phyloP scores from a whole-genome alignment of 495 filamentous ascomycete genomes.

The Tuber melanosporum region DNA sequence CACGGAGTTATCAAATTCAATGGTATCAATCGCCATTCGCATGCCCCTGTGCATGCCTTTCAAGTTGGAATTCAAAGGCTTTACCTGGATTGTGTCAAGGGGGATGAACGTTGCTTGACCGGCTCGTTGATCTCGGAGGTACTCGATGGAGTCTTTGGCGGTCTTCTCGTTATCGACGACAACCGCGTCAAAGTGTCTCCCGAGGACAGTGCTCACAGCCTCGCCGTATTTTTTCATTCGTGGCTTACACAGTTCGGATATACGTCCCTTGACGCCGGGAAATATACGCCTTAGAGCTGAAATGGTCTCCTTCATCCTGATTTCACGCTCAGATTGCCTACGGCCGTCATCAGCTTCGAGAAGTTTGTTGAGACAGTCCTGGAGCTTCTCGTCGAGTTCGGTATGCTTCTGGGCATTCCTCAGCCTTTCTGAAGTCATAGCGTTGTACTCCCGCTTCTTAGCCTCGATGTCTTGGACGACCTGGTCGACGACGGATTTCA shows the following conservation, averaged over 20 bases:
- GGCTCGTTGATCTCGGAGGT: slow-evolving; percentile 79
- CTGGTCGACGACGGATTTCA: slow-evolving; percentile 57
- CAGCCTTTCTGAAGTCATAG: slow-evolving; percentile 74
- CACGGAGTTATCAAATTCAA: slow-evolving; percentile 80
- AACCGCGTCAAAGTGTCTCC: slow-evolving; percentile 86
- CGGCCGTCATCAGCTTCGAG: slow-evolving; percentile 74
- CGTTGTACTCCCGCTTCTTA: slow-evolving; percentile 87
- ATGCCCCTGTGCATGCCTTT: slow-evolving; percentile 80
- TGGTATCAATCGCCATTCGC: slow-evolving; percentile 90
- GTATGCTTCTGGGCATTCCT: slow-evolving; percentile 70
- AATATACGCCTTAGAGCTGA: slow-evolving; percentile 82
- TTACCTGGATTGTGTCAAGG: slow-evolving; percentile 93
- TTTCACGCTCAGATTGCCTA: slow-evolving; percentile 75
- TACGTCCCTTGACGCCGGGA: slow-evolving; percentile 80
- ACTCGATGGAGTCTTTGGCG: slow-evolving; percentile 87
- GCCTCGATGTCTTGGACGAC: slow-evolving; percentile 68
- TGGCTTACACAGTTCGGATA: slow-evolving; percentile 88
- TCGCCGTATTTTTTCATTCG: slow-evolving; percentile 94
- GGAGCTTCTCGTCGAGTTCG: slow-evolving; percentile 85
- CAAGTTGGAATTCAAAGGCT: slow-evolving; percentile 74
- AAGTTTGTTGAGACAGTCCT: slow-evolving; percentile 69
- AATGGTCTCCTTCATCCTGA: slow-evolving; percentile 67
- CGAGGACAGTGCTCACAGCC: slow-evolving; percentile 85
- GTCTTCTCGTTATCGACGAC: slow-evolving; percentile 96
- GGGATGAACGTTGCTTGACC: slow-evolving; percentile 88